Base-by-base conservation (phyloP, 2,329 filamentous ascomycete genomes). In the Microcyclosporella mali region DNA sequence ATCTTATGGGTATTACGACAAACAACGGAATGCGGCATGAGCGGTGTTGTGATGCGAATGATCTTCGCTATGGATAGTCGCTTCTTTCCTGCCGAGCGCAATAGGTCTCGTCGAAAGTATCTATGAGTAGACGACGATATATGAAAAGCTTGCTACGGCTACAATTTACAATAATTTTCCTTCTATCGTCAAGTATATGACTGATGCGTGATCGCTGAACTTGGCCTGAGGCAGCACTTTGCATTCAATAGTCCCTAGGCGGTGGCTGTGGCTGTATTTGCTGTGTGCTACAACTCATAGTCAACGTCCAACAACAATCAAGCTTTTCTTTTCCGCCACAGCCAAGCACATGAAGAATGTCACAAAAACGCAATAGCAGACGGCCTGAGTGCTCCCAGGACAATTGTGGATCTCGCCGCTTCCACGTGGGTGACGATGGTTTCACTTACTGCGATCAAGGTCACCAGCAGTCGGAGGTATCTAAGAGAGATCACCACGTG, bases 391-490 rank as follows among this genome's bases (percentile, higher is more conserved):
- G 60, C 35, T 50, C 50, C 8, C 46, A 59, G 36, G 56, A 60
- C 33, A 75, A 77, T 56, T 94, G 88, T 61, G 82, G 84, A 46
- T 83, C 84, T 39, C 75, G 74, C 32, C 76, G 77, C 49, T 88
- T 61, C 29, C 62, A 84, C 68, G 85, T 86, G 59, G 70, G 82
- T 25, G 81, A 88, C 52, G 84, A 85, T 64, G 86, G 87, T 3
- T 76, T 82, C 45, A 79, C 82, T 49, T 94, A 86, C 63, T 94
- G 88, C 65, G 74, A 82, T 50, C 82, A 85, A 53, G 87, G 87
- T 25, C 88, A 94, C 69, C 79, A 82, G 53, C 81, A 89, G 55
- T 52, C 52, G 21, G 81, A 87, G 67, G 84, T 86, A 67, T 37
- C 9, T 18, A 30, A 10, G 17, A 27, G 14, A 16, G 9, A 39